A percentile compares a stretch with the other conserved stretches of the same genome.
Evolutionary conservation across 78 protist genomes (phyloP).

Genomic region (Parvularia atlantis): DNA sequence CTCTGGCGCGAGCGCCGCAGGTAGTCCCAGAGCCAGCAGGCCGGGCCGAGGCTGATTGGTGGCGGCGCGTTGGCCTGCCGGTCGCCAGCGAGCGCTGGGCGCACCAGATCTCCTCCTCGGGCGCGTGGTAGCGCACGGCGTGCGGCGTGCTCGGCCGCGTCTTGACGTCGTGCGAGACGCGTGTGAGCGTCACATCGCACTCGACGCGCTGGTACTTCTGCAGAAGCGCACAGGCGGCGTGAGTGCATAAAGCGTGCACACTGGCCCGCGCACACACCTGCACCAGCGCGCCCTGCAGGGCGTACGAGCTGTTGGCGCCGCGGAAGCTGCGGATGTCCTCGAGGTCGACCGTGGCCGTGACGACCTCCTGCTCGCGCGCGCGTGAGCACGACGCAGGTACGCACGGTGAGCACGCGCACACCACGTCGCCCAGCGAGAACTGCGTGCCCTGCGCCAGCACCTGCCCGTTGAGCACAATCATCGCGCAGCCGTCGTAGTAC

Average conservation of each 20-base stretch:
- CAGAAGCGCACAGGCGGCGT: no score
- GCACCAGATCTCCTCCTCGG: slow-evolving; percentile 57
- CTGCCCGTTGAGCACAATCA: slow-evolving; percentile 56
- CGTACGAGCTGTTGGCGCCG: background rate
- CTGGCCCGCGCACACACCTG: background rate
- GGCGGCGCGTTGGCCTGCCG: no score
- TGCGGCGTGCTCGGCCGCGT: no score
- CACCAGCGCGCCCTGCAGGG: background rate
- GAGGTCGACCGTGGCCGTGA: slow-evolving; percentile 55
- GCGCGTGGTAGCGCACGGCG: slow-evolving; percentile 14
- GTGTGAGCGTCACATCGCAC: slow-evolving; percentile 15
- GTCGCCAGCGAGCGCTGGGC: no score
- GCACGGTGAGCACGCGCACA: background rate
- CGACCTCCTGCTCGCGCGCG: slow-evolving; percentile 23
- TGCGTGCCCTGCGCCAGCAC: slow-evolving; percentile 62
- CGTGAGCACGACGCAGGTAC: no score
- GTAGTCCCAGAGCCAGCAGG: slow-evolving; percentile 87
- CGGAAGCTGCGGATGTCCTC: slow-evolving; percentile 27
- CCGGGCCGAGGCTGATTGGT: slow-evolving; percentile 54
- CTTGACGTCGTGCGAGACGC: background rate
- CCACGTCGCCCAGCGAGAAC: slow-evolving; percentile 46
- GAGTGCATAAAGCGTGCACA: no score
- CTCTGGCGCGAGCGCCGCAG: slow-evolving; percentile 47
- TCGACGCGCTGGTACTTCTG: no score
- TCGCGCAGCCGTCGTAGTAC: slow-evolving; percentile 75